Percentiles rank a stretch among this genome's conserved stretches.
Evolutionary conservation across 2,329 filamentous ascomycete species (phyloP).

Genomic region (Neonectria punicea): DNA sequence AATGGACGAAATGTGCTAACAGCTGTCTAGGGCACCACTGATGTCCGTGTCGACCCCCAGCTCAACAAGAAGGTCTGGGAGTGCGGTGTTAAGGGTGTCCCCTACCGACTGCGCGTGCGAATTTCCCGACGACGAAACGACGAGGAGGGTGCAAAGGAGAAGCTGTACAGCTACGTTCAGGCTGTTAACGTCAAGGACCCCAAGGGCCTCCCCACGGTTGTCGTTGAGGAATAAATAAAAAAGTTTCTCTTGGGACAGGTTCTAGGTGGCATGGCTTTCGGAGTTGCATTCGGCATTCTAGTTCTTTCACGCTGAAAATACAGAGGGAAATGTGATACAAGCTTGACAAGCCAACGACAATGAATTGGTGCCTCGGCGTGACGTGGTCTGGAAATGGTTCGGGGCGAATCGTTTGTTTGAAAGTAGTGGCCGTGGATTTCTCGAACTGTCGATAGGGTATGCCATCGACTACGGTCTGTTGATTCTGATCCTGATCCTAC

Average conservation of each 20-base stretch:
- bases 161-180: slow-evolving; percentile 99
- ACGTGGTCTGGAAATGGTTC: slow-evolving; percentile 36
- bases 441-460: slow-evolving; percentile 41
- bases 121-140: slow-evolving; percentile 99
- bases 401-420: slow-evolving; percentile 35
- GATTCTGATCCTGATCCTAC: slow-evolving; percentile 36
- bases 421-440: slow-evolving; percentile 36
- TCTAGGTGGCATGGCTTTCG: slow-evolving; percentile 58
- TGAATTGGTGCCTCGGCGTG: slow-evolving; percentile 44
- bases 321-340: slow-evolving; percentile 51
- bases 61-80: slow-evolving; percentile 99
- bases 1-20: slow-evolving; percentile 33
- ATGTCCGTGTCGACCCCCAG: slow-evolving; percentile 98
- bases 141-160: slow-evolving; percentile 99
- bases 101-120: slow-evolving; percentile 95
- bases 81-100: slow-evolving; percentile 97
- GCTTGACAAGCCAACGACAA: slow-evolving; percentile 40
- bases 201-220: slow-evolving; percentile 94
- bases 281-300: slow-evolving; percentile 60
- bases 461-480: slow-evolving; percentile 43
- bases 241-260: slow-evolving; percentile 53
- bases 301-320: slow-evolving; percentile 54
- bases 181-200: slow-evolving; percentile 99
- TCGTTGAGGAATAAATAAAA: slow-evolving; percentile 78
- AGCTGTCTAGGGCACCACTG: slow-evolving; percentile 80